phyloP scores from a whole-genome alignment of 345 rosid genomes.

The Pseudoturritis turrita region DNA sequence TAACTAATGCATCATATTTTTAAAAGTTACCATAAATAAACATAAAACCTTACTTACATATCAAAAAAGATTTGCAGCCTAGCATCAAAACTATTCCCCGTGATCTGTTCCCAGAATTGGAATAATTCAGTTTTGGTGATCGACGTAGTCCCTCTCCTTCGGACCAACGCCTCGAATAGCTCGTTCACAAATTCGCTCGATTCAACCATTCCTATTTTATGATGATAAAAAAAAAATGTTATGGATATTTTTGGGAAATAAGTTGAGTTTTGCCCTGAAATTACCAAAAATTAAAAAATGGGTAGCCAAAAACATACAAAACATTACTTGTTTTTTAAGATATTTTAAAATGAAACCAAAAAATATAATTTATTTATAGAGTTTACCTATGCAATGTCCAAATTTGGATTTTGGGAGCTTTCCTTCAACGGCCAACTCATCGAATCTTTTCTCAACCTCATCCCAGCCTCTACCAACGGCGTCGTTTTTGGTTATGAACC shows the following conservation, averaged over 20 bases:
- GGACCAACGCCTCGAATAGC: slow-evolving; percentile 64
- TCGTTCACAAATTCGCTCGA: slow-evolving; percentile 62
- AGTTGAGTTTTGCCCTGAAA: no score
- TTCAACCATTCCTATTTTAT: slow-evolving; percentile 76
- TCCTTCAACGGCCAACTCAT: slow-evolving; percentile 48
- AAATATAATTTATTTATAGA: background rate
- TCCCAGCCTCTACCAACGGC: slow-evolving; percentile 57
- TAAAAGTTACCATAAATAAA: background rate
- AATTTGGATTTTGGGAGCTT: slow-evolving; percentile 51
- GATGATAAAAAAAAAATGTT: no score
- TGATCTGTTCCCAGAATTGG: slow-evolving; percentile 73
- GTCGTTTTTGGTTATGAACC: slow-evolving; percentile 46
- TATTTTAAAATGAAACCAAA: background rate
- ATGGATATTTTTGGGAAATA: background rate
- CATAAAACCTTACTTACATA: slow-evolving; percentile 42
- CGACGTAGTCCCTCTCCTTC: slow-evolving; percentile 47
- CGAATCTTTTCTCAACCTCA: slow-evolving; percentile 51
- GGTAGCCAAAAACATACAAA: no score
- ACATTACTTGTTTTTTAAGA: no score
- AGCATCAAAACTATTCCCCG: slow-evolving; percentile 67
- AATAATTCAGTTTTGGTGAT: slow-evolving; percentile 49
- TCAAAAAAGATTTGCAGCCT: slow-evolving; percentile 78
- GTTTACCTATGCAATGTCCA: slow-evolving; percentile 71
- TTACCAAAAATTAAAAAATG: no score
- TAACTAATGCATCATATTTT: no score